phyloP scores from a whole-genome alignment of 148 eudicot genomes.

The Fagopyrum homotropicum region DNA sequence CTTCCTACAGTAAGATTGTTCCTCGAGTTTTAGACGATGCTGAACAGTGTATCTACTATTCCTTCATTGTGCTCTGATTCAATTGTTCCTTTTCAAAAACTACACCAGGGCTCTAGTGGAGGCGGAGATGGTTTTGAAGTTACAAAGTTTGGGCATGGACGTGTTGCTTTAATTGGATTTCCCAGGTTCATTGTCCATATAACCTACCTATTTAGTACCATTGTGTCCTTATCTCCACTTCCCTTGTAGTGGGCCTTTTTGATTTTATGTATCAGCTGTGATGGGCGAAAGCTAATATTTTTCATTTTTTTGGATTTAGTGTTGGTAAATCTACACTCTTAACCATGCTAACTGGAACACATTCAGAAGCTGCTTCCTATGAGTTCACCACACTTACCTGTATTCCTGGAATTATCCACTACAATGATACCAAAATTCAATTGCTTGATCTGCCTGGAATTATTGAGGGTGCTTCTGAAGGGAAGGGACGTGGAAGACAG shows the following conservation, averaged over 20 bases:
- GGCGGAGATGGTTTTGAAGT: constrained; percentile 99
- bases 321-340: constrained; percentile 97
- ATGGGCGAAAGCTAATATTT: background rate
- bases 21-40: too few species aligned
- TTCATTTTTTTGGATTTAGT: constrained; percentile 35
- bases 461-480: constrained; percentile 99
- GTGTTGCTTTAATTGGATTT: constrained; percentile 95
- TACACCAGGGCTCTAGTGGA: constrained; percentile 88
- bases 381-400: constrained; percentile 99
- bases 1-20: background rate
- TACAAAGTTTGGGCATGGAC: constrained; percentile 97
- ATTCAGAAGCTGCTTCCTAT: constrained; percentile 97
- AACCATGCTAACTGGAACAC: constrained; percentile 94
- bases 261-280: background rate
- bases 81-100: constrained; percentile 4
- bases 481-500: constrained; percentile 99
- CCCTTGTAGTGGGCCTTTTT: background rate
- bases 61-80: background rate
- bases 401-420: constrained; percentile 95
- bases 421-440: constrained; percentile 95
- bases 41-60: background rate
- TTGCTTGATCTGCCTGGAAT: constrained; percentile 99
- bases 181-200: constrained; percentile 57
- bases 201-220: background rate
- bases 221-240: background rate